Base-by-base conservation (phyloP, 2,329 filamentous ascomycete species). In the Nothophaeocryptopus gaeumannii region DNA sequence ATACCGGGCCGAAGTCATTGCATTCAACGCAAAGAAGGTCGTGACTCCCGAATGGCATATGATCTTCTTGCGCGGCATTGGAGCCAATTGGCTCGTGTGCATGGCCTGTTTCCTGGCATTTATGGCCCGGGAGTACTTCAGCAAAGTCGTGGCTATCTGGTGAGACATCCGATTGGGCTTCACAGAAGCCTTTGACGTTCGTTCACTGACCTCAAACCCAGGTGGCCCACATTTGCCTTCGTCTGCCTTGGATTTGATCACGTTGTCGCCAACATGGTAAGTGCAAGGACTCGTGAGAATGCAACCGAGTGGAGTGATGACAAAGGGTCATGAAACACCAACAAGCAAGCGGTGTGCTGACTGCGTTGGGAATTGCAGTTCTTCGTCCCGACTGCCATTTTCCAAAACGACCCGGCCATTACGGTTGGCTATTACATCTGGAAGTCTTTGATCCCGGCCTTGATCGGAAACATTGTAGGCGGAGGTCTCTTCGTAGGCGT, bases 251-350 rank as follows among this genome's bases (percentile, higher is more conserved):
- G 50, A 1, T 67, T 80, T 2, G 78, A 82, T 50, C 79, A 82
- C 66, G 77, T 80, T 37, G 72, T 81, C 12, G 78, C 78, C 16
- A 81, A 81, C 53, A 80, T 80, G 77, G 78, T 75, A 32, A 77
- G 78, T 46, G 70, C 77, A 16, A 14, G 3, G 12, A 14, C 20
- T 26, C 20, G 4, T 26, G 20, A 26, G 7, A 26, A 26, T 26
- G 20, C 20, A 26, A 26, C 7, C 20, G 20, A 26, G 20, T 26
- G 20, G 20, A 26, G 20, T 26, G 20, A 26, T 26, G 20, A 26
- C 20, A 26, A 26, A 26, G 20, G 20, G 20, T 26, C 20, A 26
- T 26, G 20, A 16, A 20, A 4, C 41, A 13, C 15, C 8, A 33
- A 13, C 15, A 13, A 14, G 13, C 11, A 10, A 26, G 33, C 20